These are phyloP conservation scores for Pelargonium cotyledonis DNA, from an alignment of 441 rosid genomes.

Conservation along the genomic window DNA sequence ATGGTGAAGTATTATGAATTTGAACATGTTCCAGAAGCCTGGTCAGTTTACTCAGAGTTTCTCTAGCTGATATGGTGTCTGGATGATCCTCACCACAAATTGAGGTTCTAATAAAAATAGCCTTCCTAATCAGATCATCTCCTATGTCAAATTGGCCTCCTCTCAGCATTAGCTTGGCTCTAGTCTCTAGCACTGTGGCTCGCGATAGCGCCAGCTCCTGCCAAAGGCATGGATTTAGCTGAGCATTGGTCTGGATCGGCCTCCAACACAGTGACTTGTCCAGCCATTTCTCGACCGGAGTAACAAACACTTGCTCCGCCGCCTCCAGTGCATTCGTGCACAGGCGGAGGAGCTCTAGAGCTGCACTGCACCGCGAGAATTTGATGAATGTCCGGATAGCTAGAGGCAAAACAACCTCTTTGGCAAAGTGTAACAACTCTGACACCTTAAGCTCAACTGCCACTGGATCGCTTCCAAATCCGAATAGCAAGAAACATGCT, in stretches of 20 bases:
- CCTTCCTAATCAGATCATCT: constrained; percentile 83
- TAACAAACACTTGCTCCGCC: constrained; percentile 76
- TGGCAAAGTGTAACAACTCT: constrained; percentile 49
- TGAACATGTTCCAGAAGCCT: constrained; percentile 40
- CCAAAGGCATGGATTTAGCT: constrained; percentile 83
- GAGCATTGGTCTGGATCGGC: constrained; percentile 74
- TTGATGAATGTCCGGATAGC: constrained; percentile 62
- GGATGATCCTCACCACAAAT: constrained; percentile 88
- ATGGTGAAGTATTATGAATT: constrained; percentile 51
- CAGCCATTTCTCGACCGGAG: constrained; percentile 79
- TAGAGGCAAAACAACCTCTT: constrained; percentile 64
- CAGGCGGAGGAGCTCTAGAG: constrained; percentile 71
- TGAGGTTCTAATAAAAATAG: constrained; percentile 75
- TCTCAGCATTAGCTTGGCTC: constrained; percentile 80
- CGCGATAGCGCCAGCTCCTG: constrained; percentile 79
- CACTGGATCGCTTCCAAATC: constrained; percentile 60
- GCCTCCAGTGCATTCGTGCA: constrained; percentile 80
- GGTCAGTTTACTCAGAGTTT: constrained; percentile 75
- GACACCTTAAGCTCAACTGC: constrained; percentile 58
- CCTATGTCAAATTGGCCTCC: constrained; percentile 82
- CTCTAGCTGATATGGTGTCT: constrained; percentile 63
- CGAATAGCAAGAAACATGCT: constrained; percentile 63
- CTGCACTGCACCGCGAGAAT: constrained; percentile 72
- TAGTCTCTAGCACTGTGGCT: constrained; percentile 80
- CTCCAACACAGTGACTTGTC: constrained; percentile 87